A percentile compares a stretch with the other conserved stretches of the same genome.
Evolutionary conservation across 2,329 filamentous ascomycete species (phyloP).

Genomic region (Reticulascus tulasneorum): DNA sequence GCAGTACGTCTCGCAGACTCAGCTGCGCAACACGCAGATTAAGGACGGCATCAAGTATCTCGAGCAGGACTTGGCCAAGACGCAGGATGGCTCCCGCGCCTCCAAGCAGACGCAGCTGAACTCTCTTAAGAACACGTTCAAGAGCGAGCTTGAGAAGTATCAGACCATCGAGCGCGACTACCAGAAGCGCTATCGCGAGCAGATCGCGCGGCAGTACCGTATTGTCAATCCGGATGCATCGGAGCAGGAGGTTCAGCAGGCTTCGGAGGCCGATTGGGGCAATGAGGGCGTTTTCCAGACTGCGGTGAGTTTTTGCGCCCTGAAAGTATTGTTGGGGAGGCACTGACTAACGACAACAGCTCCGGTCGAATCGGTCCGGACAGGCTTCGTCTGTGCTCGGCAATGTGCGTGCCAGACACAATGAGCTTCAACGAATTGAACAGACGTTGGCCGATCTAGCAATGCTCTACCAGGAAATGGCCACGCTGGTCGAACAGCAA

Average conservation of each 20-base stretch:
- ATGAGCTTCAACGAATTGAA: constrained; percentile 78
- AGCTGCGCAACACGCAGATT: constrained; percentile 70
- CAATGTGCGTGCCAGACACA: constrained; percentile 76
- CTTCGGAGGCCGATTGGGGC: constrained; percentile 67
- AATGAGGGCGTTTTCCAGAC: constrained; percentile 79
- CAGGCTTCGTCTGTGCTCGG: constrained; percentile 71
- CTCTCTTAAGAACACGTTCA: constrained; percentile 68
- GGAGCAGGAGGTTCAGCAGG: constrained; percentile 66
- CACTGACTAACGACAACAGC: constrained; percentile 38
- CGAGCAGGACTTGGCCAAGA: constrained; percentile 65
- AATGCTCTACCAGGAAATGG: constrained; percentile 69
- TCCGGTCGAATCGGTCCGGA: constrained; percentile 69
- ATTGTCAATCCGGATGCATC: constrained; percentile 80
- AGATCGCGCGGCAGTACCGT: constrained; percentile 74
- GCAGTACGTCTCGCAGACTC: constrained; percentile 64
- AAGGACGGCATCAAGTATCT: constrained; percentile 75
- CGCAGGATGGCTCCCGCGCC: constrained; percentile 53
- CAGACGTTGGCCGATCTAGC: constrained; percentile 68
- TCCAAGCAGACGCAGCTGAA: constrained; percentile 68
- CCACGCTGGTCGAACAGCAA: constrained; percentile 69
- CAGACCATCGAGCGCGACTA: constrained; percentile 69
- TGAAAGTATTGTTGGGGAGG: too few relatives aligned
- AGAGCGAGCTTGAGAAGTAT: constrained; percentile 67
- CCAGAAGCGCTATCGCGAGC: constrained; percentile 67
- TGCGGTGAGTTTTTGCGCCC: constrained; percentile 53